Conservation (phyloP, 1,284 basidiomycete genomes). For the Ceratobasidium sp. region DNA sequence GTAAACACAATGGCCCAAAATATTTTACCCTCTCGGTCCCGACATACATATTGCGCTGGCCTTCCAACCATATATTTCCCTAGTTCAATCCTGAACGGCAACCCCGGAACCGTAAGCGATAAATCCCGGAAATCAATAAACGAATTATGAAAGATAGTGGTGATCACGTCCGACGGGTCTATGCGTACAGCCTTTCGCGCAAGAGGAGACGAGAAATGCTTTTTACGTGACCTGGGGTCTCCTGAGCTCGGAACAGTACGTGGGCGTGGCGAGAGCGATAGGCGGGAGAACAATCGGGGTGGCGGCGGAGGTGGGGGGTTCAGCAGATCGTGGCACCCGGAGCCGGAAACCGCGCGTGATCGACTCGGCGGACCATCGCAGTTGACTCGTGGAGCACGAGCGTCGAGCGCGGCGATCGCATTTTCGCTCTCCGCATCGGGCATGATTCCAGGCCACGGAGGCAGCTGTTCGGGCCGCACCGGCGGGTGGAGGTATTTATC, state of each 20-base stretch:
- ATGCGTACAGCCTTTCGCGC: conserved; percentile 21
- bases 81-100: conserved; percentile 39
- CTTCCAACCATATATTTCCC: conserved; percentile 41
- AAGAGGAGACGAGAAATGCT: conserved; percentile 13
- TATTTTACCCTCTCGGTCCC: conserved; percentile 21
- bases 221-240: conserved; percentile 25
- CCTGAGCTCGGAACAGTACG: not conserved
- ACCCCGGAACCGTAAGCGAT: conserved; percentile 25
- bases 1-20: conserved; percentile 47
- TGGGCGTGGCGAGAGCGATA: conserved; percentile 2
- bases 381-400: not conserved
- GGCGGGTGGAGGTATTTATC: conserved; percentile 27
- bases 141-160: conserved; percentile 36
- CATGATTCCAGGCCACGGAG: conserved; percentile 40
- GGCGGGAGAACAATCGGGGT: conserved; percentile 1
- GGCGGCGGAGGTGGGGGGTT: not conserved
- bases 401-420: conserved; percentile 1
- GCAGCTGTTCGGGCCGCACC: not conserved
- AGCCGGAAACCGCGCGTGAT: not conserved
- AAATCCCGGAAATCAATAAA: conserved; percentile 46
- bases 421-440: conserved; percentile 44
- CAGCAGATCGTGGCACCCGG: not conserved
- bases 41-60: conserved; percentile 43
- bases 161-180: conserved; percentile 37
- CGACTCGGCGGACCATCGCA: not conserved